A percentile compares a stretch with the other conserved stretches of the same genome.
These are phyloP conservation scores for Eimeria tenella DNA, from an alignment of 169 alveolate species.

Conservation along the genomic window DNA sequence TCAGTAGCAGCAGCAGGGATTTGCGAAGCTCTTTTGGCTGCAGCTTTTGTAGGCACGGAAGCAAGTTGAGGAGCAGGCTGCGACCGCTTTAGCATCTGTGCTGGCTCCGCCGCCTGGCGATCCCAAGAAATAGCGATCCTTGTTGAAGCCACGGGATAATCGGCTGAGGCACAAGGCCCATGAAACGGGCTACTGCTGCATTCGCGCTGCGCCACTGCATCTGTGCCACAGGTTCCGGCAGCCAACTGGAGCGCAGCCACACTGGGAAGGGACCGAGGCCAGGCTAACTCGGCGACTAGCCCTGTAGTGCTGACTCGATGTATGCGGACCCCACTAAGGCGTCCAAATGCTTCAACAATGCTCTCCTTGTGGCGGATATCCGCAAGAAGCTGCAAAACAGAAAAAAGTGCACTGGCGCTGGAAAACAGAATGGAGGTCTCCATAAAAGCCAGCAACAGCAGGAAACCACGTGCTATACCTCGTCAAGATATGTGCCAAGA, in stretches of 20 bases:
- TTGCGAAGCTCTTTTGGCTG: slow-evolving; percentile 1
- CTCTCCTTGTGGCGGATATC: slow-evolving; percentile 73
- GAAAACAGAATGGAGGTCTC: not conserved
- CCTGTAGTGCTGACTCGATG: slow-evolving; percentile 62
- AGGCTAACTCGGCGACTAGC: slow-evolving; percentile 59
- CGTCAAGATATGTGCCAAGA: no score
- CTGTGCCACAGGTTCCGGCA: slow-evolving; percentile 1
- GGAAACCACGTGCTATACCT: no score
- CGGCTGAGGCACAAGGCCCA: slow-evolving; percentile 16
- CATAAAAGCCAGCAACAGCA: no score
- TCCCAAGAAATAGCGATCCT: slow-evolving; percentile 55
- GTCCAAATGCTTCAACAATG: slow-evolving; percentile 71
- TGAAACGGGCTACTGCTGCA: not conserved
- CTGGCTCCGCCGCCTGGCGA: not conserved
- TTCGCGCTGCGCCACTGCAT: not conserved
- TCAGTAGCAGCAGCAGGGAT: slow-evolving; percentile 5
- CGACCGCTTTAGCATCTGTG: not conserved
- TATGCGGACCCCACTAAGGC: slow-evolving; percentile 65
- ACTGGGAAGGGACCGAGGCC: slow-evolving; percentile 77
- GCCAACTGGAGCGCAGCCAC: slow-evolving; percentile 32
- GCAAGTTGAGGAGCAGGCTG: slow-evolving; percentile 31
- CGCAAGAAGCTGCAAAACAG: slow-evolving; percentile 64
- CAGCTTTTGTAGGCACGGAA: not conserved
- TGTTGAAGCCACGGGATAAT: slow-evolving; percentile 22
- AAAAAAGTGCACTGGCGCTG: not conserved